phyloP scores from a whole-genome alignment of 2,329 filamentous ascomycete species.

The Aspergillus intermedius region DNA sequence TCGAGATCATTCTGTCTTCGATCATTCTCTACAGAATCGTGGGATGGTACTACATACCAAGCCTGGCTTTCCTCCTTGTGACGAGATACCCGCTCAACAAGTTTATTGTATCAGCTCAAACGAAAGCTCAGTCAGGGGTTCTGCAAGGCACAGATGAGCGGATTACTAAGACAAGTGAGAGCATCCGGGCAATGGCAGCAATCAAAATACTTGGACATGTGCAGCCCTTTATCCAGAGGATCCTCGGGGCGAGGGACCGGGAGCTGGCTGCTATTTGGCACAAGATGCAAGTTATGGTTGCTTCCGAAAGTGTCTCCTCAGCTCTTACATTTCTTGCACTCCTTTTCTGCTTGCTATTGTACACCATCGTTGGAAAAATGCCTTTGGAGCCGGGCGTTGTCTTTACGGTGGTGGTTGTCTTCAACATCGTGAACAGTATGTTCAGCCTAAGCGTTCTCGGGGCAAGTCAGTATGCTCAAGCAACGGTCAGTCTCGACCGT shows the following conservation, averaged over 20 bases:
- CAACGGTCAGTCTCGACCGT: conserved; percentile 6
- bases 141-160: conserved; percentile 6
- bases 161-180: conserved; percentile 6
- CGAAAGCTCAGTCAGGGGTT: conserved; percentile 5
- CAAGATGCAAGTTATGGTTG: conserved; percentile 9
- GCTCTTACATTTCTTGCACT: conserved; percentile 5
- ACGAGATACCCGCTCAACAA: conserved; percentile 7
- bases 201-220: conserved; percentile 9
- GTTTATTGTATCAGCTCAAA: conserved; percentile 7
- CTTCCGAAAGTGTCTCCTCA: conserved; percentile 7
- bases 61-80: conserved; percentile 5
- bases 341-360: conserved; percentile 4
- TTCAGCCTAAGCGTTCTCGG: conserved; percentile 8
- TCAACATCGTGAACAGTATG: conserved; percentile 11
- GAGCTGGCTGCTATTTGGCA: conserved; percentile 8
- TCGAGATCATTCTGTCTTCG: conserved; percentile 5
- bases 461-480: conserved; percentile 10
- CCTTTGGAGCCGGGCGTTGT: conserved; percentile 5
- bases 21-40: conserved; percentile 6
- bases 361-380: conserved; percentile 1
- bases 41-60: conserved; percentile 10
- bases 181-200: conserved; percentile 5
- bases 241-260: conserved; percentile 3
- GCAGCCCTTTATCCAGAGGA: conserved; percentile 6
- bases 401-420: conserved; percentile 8